Percentiles rank a stretch among this genome's conserved stretches.
Evolutionary conservation across 2,329 filamentous ascomycete species (phyloP).

Genomic region (Colletotrichum phormii): DNA sequence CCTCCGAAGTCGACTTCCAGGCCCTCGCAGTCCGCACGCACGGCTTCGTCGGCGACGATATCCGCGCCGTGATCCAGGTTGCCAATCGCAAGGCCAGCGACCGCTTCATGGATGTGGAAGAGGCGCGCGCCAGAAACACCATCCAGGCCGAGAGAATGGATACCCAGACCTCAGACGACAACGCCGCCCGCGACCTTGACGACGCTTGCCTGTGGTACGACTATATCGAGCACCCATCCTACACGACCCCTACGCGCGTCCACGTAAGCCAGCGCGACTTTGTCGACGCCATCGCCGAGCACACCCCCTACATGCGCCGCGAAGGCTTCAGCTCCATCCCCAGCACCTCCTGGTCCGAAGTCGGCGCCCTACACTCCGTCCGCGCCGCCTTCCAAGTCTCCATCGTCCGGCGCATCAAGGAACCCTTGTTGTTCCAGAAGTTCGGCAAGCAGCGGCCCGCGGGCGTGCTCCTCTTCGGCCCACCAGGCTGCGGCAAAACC

Average conservation of each 20-base stretch:
- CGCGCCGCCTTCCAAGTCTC: constrained; percentile 85
- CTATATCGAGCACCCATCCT: constrained; percentile 37
- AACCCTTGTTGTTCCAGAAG: constrained; percentile 79
- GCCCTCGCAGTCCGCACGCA: constrained; percentile 85
- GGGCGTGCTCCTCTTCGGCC: constrained; percentile 94
- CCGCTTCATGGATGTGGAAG: constrained; percentile 45
- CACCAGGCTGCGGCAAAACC: constrained; percentile 96
- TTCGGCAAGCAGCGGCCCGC: constrained; percentile 85
- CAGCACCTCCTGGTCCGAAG: constrained; percentile 91
- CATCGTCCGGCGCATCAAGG: constrained; percentile 89
- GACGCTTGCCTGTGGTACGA: constrained; percentile 28
- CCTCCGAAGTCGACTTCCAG: constrained; percentile 78
- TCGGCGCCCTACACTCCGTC: constrained; percentile 85
- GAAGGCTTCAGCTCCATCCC: constrained; percentile 97
- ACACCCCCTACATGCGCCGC: constrained; percentile 74
- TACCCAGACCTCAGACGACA: neutral
- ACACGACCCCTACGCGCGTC: constrained; percentile 40
- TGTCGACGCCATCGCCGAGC: constrained; percentile 75
- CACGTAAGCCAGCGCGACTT: constrained; percentile 71
- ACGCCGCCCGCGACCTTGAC: neutral
- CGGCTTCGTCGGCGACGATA: constrained; percentile 92
- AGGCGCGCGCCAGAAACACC: constrained; percentile 37
- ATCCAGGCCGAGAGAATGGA: constrained; percentile 11
- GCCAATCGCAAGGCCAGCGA: constrained; percentile 55
- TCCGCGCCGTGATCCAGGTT: constrained; percentile 71